Conservation (phyloP, 2,329 filamentous ascomycete species). For the Xylariaceae sp. region DNA sequence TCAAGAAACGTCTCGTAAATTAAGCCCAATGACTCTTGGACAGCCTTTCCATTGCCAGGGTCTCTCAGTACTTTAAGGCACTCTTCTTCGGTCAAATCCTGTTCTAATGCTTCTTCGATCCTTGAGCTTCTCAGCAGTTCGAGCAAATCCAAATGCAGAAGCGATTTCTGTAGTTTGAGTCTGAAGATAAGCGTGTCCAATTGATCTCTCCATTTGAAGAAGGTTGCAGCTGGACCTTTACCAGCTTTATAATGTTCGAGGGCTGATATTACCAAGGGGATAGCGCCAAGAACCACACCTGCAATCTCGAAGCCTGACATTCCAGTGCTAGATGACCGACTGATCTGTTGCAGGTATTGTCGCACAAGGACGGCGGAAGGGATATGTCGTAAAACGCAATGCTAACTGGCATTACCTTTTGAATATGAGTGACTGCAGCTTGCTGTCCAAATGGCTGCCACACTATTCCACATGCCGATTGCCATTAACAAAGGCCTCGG, state of each 20-base stretch:
- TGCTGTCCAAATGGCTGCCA: no score
- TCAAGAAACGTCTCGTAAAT: slow-evolving; percentile 5
- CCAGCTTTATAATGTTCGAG: slow-evolving; percentile 1
- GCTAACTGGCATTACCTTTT: no score
- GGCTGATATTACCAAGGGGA: slow-evolving; percentile 6
- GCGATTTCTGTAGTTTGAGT: neutral
- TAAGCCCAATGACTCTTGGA: slow-evolving; percentile 4
- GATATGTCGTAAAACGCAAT: no score
- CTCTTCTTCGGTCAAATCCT: neutral
- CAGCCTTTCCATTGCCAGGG: neutral
- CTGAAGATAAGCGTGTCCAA: neutral
- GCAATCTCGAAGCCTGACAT: slow-evolving; percentile 10
- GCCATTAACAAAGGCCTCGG: no score
- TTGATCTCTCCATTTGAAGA: neutral
- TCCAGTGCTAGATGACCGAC: no score
- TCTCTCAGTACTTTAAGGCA: neutral
- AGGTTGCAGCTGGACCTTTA: neutral
- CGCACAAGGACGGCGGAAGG: no score
- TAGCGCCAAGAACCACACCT: slow-evolving; percentile 1
- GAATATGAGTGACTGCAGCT: no score
- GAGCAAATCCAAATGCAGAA: neutral
- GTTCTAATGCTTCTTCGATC: neutral
- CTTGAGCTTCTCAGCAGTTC: neutral
- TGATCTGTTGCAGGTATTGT: no score
- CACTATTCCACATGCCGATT: no score